Evolutionary conservation across 371 early-diverging fungal species (phyloP), one percentile per base, ranked within the genome.

Genomic region (Mortierella sp.): DNA sequence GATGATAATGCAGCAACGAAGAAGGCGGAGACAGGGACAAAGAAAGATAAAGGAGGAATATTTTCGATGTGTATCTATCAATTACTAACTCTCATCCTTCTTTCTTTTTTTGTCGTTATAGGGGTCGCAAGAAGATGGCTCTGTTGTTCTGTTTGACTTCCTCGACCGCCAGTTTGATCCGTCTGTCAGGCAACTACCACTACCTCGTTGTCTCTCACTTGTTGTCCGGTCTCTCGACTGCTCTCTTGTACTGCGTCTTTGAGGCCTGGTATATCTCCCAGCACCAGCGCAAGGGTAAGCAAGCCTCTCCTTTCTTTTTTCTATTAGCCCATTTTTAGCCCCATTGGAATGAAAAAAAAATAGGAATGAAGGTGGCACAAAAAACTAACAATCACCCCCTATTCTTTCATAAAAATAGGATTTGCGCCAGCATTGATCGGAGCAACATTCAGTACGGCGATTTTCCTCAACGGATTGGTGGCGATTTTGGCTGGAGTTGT

Each of bases 181-280:
- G 93, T 71, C 80, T 92, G n/a, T 85, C 90, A 10, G 74, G 87
- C 44, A 87, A 82, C 29, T 95, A 92, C 75, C 75, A 83, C 8
- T 83, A 94, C 8, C 83, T 96, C 63, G 76, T 94, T 43, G 46
- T 93, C 51, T 94, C 95, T 6, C 94, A 95, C 77, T 44, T 96
- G 24, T 75, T 94, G 12, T 93, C 94, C 21, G 96, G 96, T 1
- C 87, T 95, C 35, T 86, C 93, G 21, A 94, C 95, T 0, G 94
- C 95, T 0, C 84, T 96, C 29, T 84, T 95, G 27, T 94, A 93
- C 78, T 92, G 93, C 32, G 95, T 94, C 27, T 96, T 96, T 89
- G 96, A 96, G 83, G 91, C 95, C 12, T 96, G 96, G 96, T 93
- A 95, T 89, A 93, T 95, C 44, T 89, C 91, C 24, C 95, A 95